Base-by-base conservation (phyloP, 257 asterid genomes). In the Jacaranda mimosifolia region DNA sequence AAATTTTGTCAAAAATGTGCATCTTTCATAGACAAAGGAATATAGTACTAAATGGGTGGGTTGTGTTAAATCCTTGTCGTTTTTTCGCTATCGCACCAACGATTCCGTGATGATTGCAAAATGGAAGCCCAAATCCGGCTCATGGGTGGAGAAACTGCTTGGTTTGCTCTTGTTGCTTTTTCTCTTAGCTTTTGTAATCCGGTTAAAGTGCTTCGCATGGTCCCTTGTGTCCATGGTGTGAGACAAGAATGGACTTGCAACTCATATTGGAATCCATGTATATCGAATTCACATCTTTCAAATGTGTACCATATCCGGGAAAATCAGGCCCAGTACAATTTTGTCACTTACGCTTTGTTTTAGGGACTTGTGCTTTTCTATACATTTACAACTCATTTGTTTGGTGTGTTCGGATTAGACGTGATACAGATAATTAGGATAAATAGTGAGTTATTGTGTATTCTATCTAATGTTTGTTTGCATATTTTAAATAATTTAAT, bases 241-340 rank as follows among this genome's bases (percentile, higher is more conserved):
- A 72, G 74, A 55, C 78, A 72, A 40, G 6, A 76, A 76, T 76
- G 80, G 68, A 56, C 68, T 66, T 12, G 19, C 68, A 55, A 55
- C 52, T 26, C 77, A 42, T 52, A 13, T 46, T 62, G 18, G 26
- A 48, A 73, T 40, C 66, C 66, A 53, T 65, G 26, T 38, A 64
- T n/a, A 63, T 51, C 64, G 35, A 48, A 7, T 36, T 63, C 9
- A 19, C 73, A 40, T 36, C 55, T 51, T 75, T 74, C 26, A 52
- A 9, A 15, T 36, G 4, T 42, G 32, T 39, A 3, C 3, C 40
- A 21, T 21, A 19, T 59, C 65, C 40, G 7, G 40, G 65, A 21
- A 19, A 19, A 19, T 26, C 14, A 4, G 40, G 65, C n/a, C n/a
- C 32, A 39, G 26, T 5, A 45, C 49, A 7, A 10, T 1, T 63